phyloP scores from a whole-genome alignment of 768 basidiomycete genomes.

The Cystobasidium ongulense region DNA sequence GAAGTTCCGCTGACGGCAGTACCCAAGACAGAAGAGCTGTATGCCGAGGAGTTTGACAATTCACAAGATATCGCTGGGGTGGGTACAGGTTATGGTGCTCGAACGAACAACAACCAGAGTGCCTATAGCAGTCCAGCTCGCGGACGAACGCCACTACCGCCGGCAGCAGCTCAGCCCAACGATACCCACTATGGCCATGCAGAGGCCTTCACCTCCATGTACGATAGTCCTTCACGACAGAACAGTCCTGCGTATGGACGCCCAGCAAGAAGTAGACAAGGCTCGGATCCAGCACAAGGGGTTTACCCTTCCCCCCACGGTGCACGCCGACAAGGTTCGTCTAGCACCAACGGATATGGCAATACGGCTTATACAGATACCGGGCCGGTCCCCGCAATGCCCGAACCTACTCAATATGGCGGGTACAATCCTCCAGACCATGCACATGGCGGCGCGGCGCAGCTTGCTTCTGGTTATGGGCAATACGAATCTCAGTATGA shows the following conservation, averaged over 20 bases:
- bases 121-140: background rate
- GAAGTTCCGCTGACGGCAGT: slow-evolving; percentile 9
- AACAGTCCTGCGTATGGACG: background rate
- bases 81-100: background rate
- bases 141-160: background rate
- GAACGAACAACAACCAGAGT: background rate
- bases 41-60: background rate
- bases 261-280: background rate
- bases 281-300: background rate
- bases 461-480: background rate
- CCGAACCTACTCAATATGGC: background rate
- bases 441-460: background rate
- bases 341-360: background rate
- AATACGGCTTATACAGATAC: background rate
- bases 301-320: background rate
- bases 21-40: slow-evolving; percentile 3
- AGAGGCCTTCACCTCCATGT: slow-evolving; percentile 12
- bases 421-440: background rate
- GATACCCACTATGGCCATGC: background rate
- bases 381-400: background rate
- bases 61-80: slow-evolving; percentile 7
- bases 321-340: background rate
- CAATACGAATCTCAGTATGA: background rate
- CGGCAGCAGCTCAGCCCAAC: background rate
- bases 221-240: background rate